phyloP scores from a whole-genome alignment of 2,329 filamentous ascomycete genomes.

The Penicillium sp. region DNA sequence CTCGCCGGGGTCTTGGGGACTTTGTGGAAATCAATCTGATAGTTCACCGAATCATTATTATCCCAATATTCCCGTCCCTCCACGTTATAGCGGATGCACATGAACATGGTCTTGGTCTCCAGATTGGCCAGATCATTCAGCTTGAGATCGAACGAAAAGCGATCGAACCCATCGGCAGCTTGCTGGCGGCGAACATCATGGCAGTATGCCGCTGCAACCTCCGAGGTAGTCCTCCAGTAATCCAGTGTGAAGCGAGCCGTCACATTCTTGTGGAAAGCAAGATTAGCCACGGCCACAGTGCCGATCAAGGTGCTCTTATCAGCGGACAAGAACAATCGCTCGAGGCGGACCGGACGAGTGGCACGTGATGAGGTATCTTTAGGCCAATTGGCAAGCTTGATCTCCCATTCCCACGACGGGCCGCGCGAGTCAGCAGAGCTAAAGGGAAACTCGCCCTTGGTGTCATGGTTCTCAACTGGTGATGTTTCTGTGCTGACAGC shows the following conservation, averaged over 20 bases:
- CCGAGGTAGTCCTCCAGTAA: slow-evolving; percentile 98
- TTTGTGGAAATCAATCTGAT: slow-evolving; percentile 89
- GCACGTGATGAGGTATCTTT: slow-evolving; percentile 61
- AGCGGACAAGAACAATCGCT: slow-evolving; percentile 79
- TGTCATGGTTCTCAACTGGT: slow-evolving; percentile 82
- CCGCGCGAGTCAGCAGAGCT: slow-evolving; percentile 48
- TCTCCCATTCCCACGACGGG: slow-evolving; percentile 78
- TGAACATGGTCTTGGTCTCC: slow-evolving; percentile 86
- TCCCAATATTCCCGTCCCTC: slow-evolving; percentile 90
- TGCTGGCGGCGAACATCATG: slow-evolving; percentile 71
- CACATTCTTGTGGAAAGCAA: slow-evolving; percentile 84
- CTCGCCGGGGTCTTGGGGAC: slow-evolving; percentile 62
- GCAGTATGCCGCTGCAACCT: slow-evolving; percentile 84
- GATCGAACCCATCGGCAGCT: slow-evolving; percentile 66
- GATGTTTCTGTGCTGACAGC: slow-evolving; percentile 94
- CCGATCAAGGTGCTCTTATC: slow-evolving; percentile 87
- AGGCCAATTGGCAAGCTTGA: slow-evolving; percentile 81
- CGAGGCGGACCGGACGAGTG: slow-evolving; percentile 67
- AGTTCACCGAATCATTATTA: slow-evolving; percentile 84
- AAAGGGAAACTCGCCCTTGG: slow-evolving; percentile 88
- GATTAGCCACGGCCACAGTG: slow-evolving; percentile 77
- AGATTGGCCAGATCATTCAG: slow-evolving; percentile 86
- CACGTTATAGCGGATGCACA: slow-evolving; percentile 86
- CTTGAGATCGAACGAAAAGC: slow-evolving; percentile 93
- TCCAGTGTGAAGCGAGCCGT: slow-evolving; percentile 94